A percentile compares a stretch with the other conserved stretches of the same genome.
Conservation (phyloP, 2,329 filamentous ascomycete genomes). For the Trichoderma semiorbis region DNA sequence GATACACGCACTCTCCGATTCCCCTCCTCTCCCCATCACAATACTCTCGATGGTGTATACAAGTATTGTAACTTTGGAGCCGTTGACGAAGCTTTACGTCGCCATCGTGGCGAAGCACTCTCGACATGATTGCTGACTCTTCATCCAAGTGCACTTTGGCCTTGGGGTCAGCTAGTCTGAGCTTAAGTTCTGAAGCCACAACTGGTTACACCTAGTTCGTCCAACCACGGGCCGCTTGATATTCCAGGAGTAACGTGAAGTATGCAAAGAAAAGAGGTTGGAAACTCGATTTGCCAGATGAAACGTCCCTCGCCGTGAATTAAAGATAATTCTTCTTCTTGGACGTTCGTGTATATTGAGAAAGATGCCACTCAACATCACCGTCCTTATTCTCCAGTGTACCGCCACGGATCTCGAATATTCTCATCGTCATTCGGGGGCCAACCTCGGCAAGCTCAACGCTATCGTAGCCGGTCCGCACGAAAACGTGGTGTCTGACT, state of each 20-base stretch:
- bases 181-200: background rate
- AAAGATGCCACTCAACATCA: constrained; percentile 94
- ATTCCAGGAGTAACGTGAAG: background rate
- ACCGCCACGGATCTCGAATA: constrained; percentile 89
- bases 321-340: constrained; percentile 94
- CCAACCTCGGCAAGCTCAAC: constrained; percentile 88
- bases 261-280: background rate
- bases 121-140: background rate
- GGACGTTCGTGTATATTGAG: constrained; percentile 89
- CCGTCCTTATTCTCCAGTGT: constrained; percentile 93
- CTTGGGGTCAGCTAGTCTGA: background rate
- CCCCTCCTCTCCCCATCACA: background rate
- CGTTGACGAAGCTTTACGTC: background rate
- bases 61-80: background rate
- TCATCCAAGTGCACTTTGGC: background rate
- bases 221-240: too few relatives aligned
- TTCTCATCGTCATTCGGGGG: constrained; percentile 93
- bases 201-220: too few relatives aligned
- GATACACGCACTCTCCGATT: background rate
- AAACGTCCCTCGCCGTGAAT: constrained; percentile 25
- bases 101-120: constrained; percentile 8
- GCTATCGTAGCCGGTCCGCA: constrained; percentile 84
- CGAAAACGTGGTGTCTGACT: constrained; percentile 79
- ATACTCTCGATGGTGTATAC: background rate
- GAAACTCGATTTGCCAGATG: background rate